phyloP scores from a whole-genome alignment of 345 rosid genomes.

The Bretschneidera sinensis region DNA sequence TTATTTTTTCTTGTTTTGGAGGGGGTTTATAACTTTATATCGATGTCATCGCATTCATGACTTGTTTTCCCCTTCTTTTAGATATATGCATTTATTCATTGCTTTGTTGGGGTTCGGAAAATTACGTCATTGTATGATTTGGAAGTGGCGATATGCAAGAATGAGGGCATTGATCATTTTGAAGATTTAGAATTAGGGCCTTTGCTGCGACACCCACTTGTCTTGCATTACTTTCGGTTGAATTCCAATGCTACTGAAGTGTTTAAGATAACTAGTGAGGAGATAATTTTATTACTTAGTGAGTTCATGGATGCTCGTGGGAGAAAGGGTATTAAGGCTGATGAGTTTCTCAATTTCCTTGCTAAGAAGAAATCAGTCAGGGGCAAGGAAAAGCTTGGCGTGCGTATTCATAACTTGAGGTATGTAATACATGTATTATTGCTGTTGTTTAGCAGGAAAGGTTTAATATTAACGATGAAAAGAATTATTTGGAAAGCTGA shows the following conservation, averaged over 20 bases:
- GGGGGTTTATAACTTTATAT: background rate
- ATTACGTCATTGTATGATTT: slow-evolving; percentile 73
- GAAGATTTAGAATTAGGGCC: slow-evolving; percentile 77
- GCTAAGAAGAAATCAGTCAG: slow-evolving; percentile 46
- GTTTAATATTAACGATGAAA: background rate
- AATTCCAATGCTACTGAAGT: slow-evolving; percentile 36
- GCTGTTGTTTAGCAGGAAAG: background rate
- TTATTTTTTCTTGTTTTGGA: background rate
- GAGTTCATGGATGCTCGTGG: slow-evolving; percentile 35
- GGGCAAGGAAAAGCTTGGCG: slow-evolving; percentile 66
- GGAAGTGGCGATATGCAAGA: slow-evolving; percentile 64
- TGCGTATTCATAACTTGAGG: slow-evolving; percentile 75
- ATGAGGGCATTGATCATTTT: slow-evolving; percentile 60
- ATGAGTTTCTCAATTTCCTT: slow-evolving; percentile 63
- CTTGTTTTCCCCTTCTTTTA: slow-evolving; percentile 20
- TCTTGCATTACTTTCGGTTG: slow-evolving; percentile 58
- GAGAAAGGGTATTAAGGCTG: slow-evolving; percentile 36
- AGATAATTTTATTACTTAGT: slow-evolving; percentile 46
- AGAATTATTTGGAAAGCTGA: background rate
- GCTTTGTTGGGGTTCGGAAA: slow-evolving; percentile 64
- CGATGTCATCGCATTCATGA: background rate
- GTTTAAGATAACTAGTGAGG: slow-evolving; percentile 55
- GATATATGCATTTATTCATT: slow-evolving; percentile 87
- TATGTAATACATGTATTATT: slow-evolving; percentile 26
- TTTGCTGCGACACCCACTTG: slow-evolving; percentile 57